Percentiles rank a stretch among this genome's conserved stretches.
Evolutionary conservation across 805 yeast species (phyloP).

Genomic region (Schwanniomyces pseudopolymorphus): DNA sequence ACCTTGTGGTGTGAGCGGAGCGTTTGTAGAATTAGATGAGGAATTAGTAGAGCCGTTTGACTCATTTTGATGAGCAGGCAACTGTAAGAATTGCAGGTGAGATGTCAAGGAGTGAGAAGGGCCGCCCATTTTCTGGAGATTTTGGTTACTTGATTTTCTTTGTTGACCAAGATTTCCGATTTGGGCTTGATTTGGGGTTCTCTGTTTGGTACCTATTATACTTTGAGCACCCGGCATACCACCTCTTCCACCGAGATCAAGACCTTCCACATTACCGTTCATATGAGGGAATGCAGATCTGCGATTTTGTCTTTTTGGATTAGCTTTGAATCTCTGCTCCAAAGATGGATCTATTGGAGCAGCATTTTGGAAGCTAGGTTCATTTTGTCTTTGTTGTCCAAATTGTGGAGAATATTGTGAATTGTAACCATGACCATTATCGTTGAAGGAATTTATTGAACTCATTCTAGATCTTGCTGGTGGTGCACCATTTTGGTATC

Average conservation of each 20-base stretch:
- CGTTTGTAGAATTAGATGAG: conserved; percentile 16
- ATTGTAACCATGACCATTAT: background rate
- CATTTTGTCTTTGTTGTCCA: conserved; percentile 5
- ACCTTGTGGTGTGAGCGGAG: conserved; percentile 23
- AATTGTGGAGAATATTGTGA: conserved; percentile 1
- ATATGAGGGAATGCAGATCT: conserved; percentile 35
- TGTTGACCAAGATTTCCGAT: background rate
- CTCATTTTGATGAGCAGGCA: conserved; percentile 8
- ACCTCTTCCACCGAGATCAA: conserved; percentile 47
- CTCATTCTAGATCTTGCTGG: conserved; percentile 9
- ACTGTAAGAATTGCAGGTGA: conserved; percentile 20
- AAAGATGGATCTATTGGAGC: conserved; percentile 25
- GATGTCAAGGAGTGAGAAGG: background rate
- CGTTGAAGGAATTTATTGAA: conserved; percentile 11
- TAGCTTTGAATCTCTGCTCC: conserved; percentile 22
- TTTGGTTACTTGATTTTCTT: conserved; percentile 3
- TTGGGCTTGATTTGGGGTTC: conserved; percentile 3
- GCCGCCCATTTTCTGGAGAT: background rate
- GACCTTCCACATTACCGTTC: conserved; percentile 27
- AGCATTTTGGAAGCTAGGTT: conserved; percentile 14
- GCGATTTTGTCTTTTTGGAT: conserved; percentile 32
- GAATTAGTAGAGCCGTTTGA: conserved; percentile 21
- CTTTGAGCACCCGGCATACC: conserved; percentile 35
- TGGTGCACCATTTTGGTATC: conserved; percentile 2
- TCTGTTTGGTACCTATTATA: background rate